Base-by-base conservation (phyloP, 2,329 filamentous ascomycete species). In the Xylariaceae sp. region DNA sequence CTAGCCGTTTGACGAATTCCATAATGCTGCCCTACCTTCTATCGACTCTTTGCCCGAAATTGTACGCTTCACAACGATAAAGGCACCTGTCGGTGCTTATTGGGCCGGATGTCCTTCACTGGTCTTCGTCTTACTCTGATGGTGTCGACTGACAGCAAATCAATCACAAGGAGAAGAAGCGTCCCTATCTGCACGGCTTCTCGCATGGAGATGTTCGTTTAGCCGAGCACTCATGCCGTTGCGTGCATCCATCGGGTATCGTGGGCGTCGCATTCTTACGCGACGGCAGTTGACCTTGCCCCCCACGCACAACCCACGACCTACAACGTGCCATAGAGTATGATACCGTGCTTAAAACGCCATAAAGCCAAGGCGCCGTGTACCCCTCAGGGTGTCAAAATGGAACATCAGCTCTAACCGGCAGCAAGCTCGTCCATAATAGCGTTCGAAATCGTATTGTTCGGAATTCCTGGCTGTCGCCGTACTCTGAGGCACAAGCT, bases 191-290 rank as follows among this genome's bases (percentile, higher is more conserved):
- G 16, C 29, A 48, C 57, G 49, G 45, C 31, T 36, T 47, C 21
- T 19, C 19, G 33, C 50, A 47, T 45, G 36, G 39, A 47, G 50
- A 50, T 34, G 40, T 46, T 19, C 31, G 37, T 56, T 26, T 41
- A 24, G 49, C 53, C 53, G 57, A 60, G 53, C 49, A 14, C 33
- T 54, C 48, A 31, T 44, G 33, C n/a, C 24, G 48, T 37, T 21
- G 17, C 14, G 19, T 21, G 8, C 53, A 31, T 14, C 29, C 11
- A n/a, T 31, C 23, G 37, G 43, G 39, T 37, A 43, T 46, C 31
- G n/a, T n/a, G n/a, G n/a, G n/a, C n/a, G n/a, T n/a, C n/a, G n/a
- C n/a, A n/a, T n/a, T n/a, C n/a, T n/a, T n/a, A n/a, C n/a, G n/a
- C n/a, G n/a, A n/a, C n/a, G n/a, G n/a, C n/a, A n/a, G n/a, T n/a